Evolutionary conservation across 306 rosid genomes (phyloP).

Genomic region (Vigna angularis): DNA sequence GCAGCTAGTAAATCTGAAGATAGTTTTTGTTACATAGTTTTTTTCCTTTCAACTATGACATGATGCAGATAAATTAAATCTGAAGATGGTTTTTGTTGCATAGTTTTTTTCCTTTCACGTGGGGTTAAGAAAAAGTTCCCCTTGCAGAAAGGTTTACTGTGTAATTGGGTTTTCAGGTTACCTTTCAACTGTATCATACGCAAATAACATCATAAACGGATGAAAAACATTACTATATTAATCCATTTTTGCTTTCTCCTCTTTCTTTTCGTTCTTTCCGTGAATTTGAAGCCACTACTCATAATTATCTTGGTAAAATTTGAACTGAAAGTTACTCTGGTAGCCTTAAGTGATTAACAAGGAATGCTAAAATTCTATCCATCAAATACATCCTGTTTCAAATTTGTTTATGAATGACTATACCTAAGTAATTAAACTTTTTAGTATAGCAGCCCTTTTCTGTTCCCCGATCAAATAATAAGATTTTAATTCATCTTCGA

Average conservation of each 20-base stretch:
- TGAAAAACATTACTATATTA: background rate
- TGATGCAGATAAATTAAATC: slow-evolving; percentile 15
- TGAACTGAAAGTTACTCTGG: background rate
- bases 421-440: too few species aligned
- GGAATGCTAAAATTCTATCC: too few species aligned
- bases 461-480: too few species aligned
- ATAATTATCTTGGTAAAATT: background rate
- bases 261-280: background rate
- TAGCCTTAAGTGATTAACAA: too few species aligned
- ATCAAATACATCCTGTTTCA: background rate
- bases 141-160: slow-evolving; percentile 32
- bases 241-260: background rate
- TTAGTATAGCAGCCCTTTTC: too few species aligned
- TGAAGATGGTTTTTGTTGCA: background rate
- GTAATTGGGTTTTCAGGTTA: background rate
- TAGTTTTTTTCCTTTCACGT: slow-evolving; percentile 12
- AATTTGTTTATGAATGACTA: background rate
- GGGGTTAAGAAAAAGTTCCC: background rate
- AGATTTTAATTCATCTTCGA: background rate
- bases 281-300: background rate
- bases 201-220: background rate
- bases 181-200: background rate
- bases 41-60: slow-evolving; percentile 4
- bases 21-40: background rate
- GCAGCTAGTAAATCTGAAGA: background rate